Conservation (phyloP, 1,284 basidiomycete species). For the Sanguinoderma infundibulare region DNA sequence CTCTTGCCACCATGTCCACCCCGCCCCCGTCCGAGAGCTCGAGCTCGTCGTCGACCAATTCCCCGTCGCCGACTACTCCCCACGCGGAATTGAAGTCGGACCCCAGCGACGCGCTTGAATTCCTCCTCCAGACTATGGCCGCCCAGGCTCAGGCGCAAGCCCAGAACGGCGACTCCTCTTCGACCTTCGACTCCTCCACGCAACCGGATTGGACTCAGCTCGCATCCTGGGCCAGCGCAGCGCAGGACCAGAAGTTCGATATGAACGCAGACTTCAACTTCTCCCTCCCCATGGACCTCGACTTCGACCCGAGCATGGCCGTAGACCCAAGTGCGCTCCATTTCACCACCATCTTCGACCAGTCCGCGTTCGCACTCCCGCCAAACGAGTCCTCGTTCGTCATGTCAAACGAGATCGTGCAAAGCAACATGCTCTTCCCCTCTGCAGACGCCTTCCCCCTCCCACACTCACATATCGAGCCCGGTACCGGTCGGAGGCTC, state of each 20-base stretch:
- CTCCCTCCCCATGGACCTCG: constrained; percentile 52
- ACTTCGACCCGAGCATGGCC: constrained; percentile 52
- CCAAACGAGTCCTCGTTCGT: constrained; percentile 20
- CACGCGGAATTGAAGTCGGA: constrained; percentile 30
- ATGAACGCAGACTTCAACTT: constrained; percentile 51
- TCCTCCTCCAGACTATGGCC: constrained; percentile 37
- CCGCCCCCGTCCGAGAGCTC: constrained; percentile 33
- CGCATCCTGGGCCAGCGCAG: constrained; percentile 46
- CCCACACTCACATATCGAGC: constrained; percentile 20
- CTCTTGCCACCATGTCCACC: constrained; percentile 31
- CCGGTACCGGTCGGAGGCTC: constrained; percentile 40
- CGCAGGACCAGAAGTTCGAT: constrained; percentile 42
- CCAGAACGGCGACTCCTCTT: constrained; percentile 18
- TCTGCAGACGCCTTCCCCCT: constrained; percentile 25
- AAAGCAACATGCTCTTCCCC: constrained; percentile 23
- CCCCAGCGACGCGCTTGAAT: constrained; percentile 33
- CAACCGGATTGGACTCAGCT: constrained; percentile 58
- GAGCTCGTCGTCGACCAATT: constrained; percentile 33
- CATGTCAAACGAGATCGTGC: constrained; percentile 16
- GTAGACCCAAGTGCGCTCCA: constrained; percentile 69
- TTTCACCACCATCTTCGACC: constrained; percentile 46
- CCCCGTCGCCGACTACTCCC: constrained; percentile 32
- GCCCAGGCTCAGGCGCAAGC: constrained; percentile 23
- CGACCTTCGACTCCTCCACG: constrained; percentile 26
- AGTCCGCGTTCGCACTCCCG: constrained; percentile 21